phyloP scores from a whole-genome alignment of 2,329 filamentous ascomycete species.

The Paracorniculantispora psalliotae region DNA sequence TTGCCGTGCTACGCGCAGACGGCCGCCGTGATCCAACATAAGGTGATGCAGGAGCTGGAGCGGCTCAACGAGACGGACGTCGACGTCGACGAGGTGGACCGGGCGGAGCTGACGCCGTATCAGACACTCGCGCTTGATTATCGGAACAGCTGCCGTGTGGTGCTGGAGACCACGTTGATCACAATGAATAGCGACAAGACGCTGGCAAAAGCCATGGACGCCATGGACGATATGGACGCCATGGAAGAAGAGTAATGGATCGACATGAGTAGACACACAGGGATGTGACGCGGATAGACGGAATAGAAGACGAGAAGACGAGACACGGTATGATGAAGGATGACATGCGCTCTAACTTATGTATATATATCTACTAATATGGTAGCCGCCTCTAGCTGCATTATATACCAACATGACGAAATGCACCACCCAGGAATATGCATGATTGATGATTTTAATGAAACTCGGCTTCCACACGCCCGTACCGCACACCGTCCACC shows the following conservation, averaged over 20 bases:
- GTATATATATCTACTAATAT: neutral
- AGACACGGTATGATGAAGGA: too few species aligned
- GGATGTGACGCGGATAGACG: too few species aligned
- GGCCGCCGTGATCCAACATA: slow-evolving; percentile 38
- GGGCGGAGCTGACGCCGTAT: slow-evolving; percentile 34
- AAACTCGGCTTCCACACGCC: slow-evolving; percentile 72
- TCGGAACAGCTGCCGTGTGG: slow-evolving; percentile 41
- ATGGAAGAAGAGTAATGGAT: neutral
- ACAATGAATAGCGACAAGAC: slow-evolving; percentile 30
- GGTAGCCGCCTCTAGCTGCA: neutral
- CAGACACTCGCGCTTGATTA: slow-evolving; percentile 47
- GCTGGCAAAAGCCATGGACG: slow-evolving; percentile 19
- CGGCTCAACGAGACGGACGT: slow-evolving; percentile 43
- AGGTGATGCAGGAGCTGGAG: slow-evolving; percentile 39
- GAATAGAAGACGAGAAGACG: too few species aligned
- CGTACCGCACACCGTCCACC: slow-evolving; percentile 73
- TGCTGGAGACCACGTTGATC: slow-evolving; percentile 42
- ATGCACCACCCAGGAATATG: neutral
- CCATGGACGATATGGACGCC: slow-evolving; percentile 10
- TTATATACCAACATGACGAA: neutral
- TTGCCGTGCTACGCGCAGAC: slow-evolving; percentile 29
- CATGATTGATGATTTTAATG: slow-evolving; percentile 39
- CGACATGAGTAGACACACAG: too few species aligned
- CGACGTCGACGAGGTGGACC: slow-evolving; percentile 36
- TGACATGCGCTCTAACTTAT: too few species aligned